These are phyloP conservation scores for Leishmania mexicana DNA, from an alignment of 208 protist genomes.

Conservation along the genomic window DNA sequence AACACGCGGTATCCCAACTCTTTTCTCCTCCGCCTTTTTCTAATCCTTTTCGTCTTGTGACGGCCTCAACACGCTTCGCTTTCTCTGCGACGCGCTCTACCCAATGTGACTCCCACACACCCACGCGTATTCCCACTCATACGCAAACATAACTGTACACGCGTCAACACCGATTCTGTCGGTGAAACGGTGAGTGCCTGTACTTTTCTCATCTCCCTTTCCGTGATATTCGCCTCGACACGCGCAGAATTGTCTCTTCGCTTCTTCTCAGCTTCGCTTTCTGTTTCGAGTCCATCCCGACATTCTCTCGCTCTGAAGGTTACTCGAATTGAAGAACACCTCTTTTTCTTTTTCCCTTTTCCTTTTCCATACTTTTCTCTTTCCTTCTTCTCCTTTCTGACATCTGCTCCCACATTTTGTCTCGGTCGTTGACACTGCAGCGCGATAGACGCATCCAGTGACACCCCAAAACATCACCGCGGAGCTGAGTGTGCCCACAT, in stretches of 20 bases:
- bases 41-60: not conserved
- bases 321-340: not conserved
- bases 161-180: not conserved
- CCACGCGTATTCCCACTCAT: not conserved
- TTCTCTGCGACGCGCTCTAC: not conserved
- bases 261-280: constrained; percentile 3
- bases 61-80: constrained; percentile 2
- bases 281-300: not conserved
- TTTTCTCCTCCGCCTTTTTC: constrained; percentile 9
- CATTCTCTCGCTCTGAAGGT: not conserved
- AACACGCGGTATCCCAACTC: not conserved
- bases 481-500: not conserved
- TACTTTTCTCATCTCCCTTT: not conserved
- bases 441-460: constrained; percentile 8
- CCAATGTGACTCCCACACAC: not conserved
- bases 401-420: not conserved
- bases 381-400: not conserved
- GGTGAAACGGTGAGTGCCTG: not conserved
- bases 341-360: not conserved
- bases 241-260: not conserved
- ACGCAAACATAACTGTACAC: not conserved
- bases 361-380: not conserved
- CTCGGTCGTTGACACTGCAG: not conserved
- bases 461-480: not conserved
- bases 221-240: not conserved